Conservation (phyloP, 257 asterid genomes). For the Striga asiatica region DNA sequence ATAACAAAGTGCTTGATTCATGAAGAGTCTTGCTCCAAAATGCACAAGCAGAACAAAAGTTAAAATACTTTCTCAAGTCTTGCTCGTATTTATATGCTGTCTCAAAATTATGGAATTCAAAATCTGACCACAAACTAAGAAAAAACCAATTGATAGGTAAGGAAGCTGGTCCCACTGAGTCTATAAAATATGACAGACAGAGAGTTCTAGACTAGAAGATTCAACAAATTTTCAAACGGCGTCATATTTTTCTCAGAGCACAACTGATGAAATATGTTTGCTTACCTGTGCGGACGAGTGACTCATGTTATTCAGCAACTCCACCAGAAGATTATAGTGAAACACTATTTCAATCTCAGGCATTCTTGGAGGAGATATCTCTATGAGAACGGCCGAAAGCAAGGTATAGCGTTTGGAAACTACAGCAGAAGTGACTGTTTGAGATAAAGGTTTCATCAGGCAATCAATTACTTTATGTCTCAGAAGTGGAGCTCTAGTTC, state of each 20-base stretch:
- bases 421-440: slow-evolving; percentile 61
- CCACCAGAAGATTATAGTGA: slow-evolving; percentile 74
- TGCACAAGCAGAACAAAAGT: neutral
- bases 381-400: slow-evolving; percentile 85
- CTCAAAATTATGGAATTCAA: neutral
- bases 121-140: neutral
- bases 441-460: slow-evolving; percentile 73
- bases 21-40: neutral
- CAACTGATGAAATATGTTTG: slow-evolving; percentile 7
- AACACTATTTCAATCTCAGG: slow-evolving; percentile 45
- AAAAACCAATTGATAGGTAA: neutral
- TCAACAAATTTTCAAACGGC: neutral
- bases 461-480: slow-evolving; percentile 79
- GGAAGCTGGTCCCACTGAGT: neutral
- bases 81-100: neutral
- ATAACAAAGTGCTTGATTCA: neutral
- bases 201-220: slow-evolving; percentile 4
- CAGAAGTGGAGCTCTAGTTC: slow-evolving; percentile 70
- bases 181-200: neutral
- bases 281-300: slow-evolving; percentile 97
- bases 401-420: slow-evolving; percentile 86
- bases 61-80: neutral
- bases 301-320: slow-evolving; percentile 76
- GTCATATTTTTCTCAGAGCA: slow-evolving; percentile 8
- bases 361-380: slow-evolving; percentile 80